Base-by-base conservation (phyloP, 805 yeast genomes). In the Grigorovia humatica region DNA sequence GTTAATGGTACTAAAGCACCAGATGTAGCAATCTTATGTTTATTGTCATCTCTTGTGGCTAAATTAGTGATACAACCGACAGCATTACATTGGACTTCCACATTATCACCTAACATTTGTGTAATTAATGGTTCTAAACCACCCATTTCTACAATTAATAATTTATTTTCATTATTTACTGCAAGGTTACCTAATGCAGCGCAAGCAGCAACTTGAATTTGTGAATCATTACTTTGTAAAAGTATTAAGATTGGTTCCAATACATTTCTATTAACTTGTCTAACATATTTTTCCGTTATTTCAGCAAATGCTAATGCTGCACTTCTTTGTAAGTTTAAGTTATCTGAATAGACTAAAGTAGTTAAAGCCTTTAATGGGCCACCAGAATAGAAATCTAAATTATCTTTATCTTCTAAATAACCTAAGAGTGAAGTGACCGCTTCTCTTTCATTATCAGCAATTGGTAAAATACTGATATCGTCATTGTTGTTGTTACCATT, bases 281-380 rank as follows among this genome's bases (percentile, higher is more conserved):
- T 79, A 42, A 89, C 95, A 64, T 89, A 95, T 67, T 93, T 93
- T 65, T 93, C 99, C 42, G 99, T 93, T 52, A 93, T 91, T 68
- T 93, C 99, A 15, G 98, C 98, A 75, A 93, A 93, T 7, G 99
- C 98, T 56, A 93, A 76, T 7, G 99, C 98, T 2, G 99, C 99
- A 66, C 95, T 85, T 65, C 98, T 81, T 70, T 91, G 98, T 52
- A 93, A 76, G 68, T 93, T 97, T 55, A 91, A 80, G 65, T 93
- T 93, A 59, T 93, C 97, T 1, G 96, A 88, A 66, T 91, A 88
- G 1, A 93, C 99, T 59, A 93, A 76, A 0, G 97, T 91, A 54
- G 91, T 84, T 55, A 93, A 76, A 2, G 98, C 97, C 57, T 86
- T 79, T 49, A 93, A 74, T 0, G 95, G 95, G 2, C 75, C 76